Percentiles rank a stretch among this genome's conserved stretches.
Conservation (phyloP, 257 asterid species). For the Penstemon newberryi region DNA sequence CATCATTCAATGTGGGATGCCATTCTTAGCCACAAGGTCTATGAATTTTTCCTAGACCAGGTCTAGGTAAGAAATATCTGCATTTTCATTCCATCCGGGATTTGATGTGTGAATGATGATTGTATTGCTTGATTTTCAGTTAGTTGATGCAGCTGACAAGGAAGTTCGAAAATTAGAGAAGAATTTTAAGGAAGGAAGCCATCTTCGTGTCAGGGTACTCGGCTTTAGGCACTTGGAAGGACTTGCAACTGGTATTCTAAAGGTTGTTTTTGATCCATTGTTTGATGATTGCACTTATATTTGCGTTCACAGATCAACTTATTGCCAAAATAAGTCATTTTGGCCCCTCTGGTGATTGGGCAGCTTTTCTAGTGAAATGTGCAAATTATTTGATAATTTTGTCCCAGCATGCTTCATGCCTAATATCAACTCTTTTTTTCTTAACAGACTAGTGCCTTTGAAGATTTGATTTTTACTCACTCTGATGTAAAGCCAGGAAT, state of each 20-base stretch:
- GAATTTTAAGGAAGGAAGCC: slow-evolving; percentile 76
- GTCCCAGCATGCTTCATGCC: not conserved
- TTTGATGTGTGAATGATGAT: slow-evolving; percentile 13
- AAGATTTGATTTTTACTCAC: slow-evolving; percentile 90
- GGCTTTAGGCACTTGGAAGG: slow-evolving; percentile 95
- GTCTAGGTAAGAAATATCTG: not conserved
- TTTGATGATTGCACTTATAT: slow-evolving; percentile 4
- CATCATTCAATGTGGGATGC: too few relatives aligned
- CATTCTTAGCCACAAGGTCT: too few relatives aligned
- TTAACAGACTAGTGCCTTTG: slow-evolving; percentile 84
- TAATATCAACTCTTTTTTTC: slow-evolving; percentile 25
- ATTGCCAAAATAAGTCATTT: too few relatives aligned
- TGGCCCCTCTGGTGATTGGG: not conserved
- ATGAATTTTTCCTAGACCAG: not conserved
- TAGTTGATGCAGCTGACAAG: slow-evolving; percentile 74
- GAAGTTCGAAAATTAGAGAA: slow-evolving; percentile 72
- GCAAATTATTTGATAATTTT: slow-evolving; percentile 1
- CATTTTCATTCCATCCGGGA: slow-evolving; percentile 7
- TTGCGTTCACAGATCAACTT: not conserved
- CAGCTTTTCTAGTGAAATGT: not conserved
- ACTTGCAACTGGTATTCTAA: slow-evolving; percentile 76
- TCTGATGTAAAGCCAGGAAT: slow-evolving; percentile 98
- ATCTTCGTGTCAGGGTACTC: slow-evolving; percentile 75
- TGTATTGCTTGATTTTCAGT: slow-evolving; percentile 44
- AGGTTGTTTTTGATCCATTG: slow-evolving; percentile 47